Conservation (phyloP, 148 eudicot genomes). For the Camellia japonica region DNA sequence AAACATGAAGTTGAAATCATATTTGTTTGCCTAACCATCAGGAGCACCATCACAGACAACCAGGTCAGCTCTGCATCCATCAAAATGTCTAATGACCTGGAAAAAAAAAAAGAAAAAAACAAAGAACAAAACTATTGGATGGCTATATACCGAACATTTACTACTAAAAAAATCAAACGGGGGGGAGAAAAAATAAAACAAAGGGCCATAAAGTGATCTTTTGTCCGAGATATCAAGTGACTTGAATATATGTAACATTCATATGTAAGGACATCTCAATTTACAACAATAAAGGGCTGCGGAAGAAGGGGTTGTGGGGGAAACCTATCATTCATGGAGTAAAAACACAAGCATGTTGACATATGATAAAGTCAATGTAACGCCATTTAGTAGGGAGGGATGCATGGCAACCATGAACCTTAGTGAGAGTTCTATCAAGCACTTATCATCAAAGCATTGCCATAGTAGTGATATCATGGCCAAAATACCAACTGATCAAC, state of each 20-base stretch:
- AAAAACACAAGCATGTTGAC: neutral
- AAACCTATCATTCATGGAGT: neutral
- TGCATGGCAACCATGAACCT: slow-evolving; percentile 1
- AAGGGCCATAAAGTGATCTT: neutral
- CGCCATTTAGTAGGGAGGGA: neutral
- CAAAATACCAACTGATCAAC: neutral
- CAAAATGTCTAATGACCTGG: slow-evolving; percentile 94
- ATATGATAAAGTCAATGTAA: neutral
- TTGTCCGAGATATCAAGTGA: neutral
- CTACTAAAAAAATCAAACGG: neutral
- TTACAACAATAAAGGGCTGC: neutral
- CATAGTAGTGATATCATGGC: neutral
- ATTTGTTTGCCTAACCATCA: slow-evolving; percentile 61
- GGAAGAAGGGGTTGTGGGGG: neutral
- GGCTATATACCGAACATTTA: neutral
- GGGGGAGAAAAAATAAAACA: neutral
- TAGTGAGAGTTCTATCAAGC: neutral
- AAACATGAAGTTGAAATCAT: neutral
- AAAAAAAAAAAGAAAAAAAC: neutral
- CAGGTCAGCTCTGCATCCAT: slow-evolving; percentile 98
- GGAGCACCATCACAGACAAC: slow-evolving; percentile 99
- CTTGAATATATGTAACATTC: neutral
- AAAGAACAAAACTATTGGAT: no score
- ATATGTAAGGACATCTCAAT: neutral
- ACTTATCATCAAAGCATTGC: neutral